Percentiles rank a stretch among this genome's conserved stretches.
Conservation (phyloP, 192 early-diverging fungal genomes). For the Coemansia sp. region DNA sequence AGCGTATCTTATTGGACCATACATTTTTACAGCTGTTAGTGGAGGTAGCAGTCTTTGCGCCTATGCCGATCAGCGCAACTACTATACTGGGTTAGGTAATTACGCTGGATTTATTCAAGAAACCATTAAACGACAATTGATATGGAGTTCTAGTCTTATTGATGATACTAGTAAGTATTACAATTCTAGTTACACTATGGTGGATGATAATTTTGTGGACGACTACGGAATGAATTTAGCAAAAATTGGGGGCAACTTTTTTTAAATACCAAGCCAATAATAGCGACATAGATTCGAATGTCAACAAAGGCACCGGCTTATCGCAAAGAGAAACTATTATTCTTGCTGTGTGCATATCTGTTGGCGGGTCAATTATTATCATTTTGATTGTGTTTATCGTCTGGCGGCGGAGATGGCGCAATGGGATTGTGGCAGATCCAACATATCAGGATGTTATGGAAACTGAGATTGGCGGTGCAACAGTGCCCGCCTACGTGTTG, state of each 20-base stretch:
- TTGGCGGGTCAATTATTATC: not conserved
- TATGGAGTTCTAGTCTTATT: not conserved
- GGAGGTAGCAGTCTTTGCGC: constrained; percentile 14
- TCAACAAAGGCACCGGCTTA: not conserved
- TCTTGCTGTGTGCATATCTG: not conserved
- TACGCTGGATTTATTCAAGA: not conserved
- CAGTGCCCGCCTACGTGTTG: not conserved
- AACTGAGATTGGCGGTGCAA: not conserved
- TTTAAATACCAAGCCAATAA: not conserved
- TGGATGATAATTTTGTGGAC: not conserved
- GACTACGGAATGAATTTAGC: not conserved
- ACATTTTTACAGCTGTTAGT: constrained; percentile 14
- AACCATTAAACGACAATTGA: not conserved
- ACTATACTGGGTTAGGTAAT: constrained; percentile 3
- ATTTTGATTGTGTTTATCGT: not conserved
- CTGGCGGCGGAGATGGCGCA: not conserved
- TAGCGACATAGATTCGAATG: not conserved
- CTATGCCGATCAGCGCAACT: constrained; percentile 1
- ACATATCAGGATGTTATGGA: not conserved
- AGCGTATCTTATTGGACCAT: constrained; percentile 10
- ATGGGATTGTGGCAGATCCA: not conserved
- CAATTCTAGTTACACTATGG: not conserved
- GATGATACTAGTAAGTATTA: too few species aligned
- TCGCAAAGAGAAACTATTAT: not conserved
- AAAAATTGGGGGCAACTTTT: not conserved